Evolutionary conservation across 2,329 filamentous ascomycete species (phyloP), one percentile per base, ranked within the genome.

Genomic region (Dactylellina cionopaga): DNA sequence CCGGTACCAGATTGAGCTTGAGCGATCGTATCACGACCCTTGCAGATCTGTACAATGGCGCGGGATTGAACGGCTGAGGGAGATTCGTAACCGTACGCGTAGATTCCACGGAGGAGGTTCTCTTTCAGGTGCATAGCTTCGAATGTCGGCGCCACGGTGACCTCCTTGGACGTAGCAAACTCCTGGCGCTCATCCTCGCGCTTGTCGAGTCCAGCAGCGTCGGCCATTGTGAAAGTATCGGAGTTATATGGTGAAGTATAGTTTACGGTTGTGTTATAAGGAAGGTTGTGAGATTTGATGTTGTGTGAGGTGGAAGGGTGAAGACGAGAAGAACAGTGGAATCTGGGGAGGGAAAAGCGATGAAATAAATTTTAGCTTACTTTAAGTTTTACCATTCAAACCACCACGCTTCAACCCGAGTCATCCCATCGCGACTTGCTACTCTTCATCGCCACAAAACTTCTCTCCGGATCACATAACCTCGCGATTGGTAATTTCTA

Each of bases 21-120:
- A 15, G 95, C 95, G 80, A 99, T 99, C 74, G 95, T 98, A 81
- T 99, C 95, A 82, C 95, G 92, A 76, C 95, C 95, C 83, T 98
- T 98, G 88, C 95, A 99, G 79, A 99, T 91, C 83, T 98, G 95
- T 52, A 99, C 95, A 79, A 99, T 99, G 58, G 95, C 95, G 79
- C 95, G 92, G 76, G 94, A 97, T 83, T 99, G 95, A 15, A 99
- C 94, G 11, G 95, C 95, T 0, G 95, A 99, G 10, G 95, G 95
- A 1, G 95, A 97, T 81, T 99, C 95, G 83, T 98, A 99, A 75
- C 95, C 95, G 78, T 99, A 99, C 33, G 95, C 95, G 80, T 99
- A 99, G 80, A 99, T 94, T 75, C 95, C 95, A 76, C 95, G 93
- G 76, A 99, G 88, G 33, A 99, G 88, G 79, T 96, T 96, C 81